Base-by-base conservation (phyloP, 1,139 yeast genomes). In the Pichia sp. region DNA sequence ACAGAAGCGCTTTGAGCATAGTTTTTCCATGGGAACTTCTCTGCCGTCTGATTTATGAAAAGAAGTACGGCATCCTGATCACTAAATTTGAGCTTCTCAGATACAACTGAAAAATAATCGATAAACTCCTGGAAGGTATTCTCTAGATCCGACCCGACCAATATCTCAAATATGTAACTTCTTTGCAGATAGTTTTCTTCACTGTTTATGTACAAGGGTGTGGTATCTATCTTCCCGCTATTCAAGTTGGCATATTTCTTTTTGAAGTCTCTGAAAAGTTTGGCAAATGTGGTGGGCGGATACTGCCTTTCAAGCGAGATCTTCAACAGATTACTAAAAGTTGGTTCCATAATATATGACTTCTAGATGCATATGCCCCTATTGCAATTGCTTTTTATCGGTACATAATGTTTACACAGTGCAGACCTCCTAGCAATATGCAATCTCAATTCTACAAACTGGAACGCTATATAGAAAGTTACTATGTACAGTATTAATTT, bases 221-320 rank as follows among this genome's bases (percentile, higher is more conserved):
- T 43, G 34, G 61, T 42, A 43, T 64, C 64, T 5, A 62, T 43
- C 23, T 42, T 51, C 5, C 50, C 36, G 8, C 40, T 46, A 2
- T 44, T 47, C 4, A 53, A 30, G 16, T 53, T 46, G 11, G 58
- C 38, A 4, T 53, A 31, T 13, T 60, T 62, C 45, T 63, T 62
- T 45, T 56, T 61, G 54, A 57, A 64, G 49, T 67, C 70, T 40
- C 61, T 63, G 53, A 59, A 63, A n/a, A 67, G 57, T 50, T 59
- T 63, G n/a, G 59, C 56, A 55, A 67, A 67, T 5, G 59, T 58
- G 10, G 61, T 40, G 4, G 69, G 63, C 41, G 62, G 59, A 43
- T 60, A 62, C 11, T 57, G 54, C 50, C 64, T 61, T 26, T 44
- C 38, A 26, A 65, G 49, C 30, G 67, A 60, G 16, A 61, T 56